These are phyloP conservation scores for Solanum microdontum DNA, from an alignment of 257 asterid genomes.

Conservation along the genomic window DNA sequence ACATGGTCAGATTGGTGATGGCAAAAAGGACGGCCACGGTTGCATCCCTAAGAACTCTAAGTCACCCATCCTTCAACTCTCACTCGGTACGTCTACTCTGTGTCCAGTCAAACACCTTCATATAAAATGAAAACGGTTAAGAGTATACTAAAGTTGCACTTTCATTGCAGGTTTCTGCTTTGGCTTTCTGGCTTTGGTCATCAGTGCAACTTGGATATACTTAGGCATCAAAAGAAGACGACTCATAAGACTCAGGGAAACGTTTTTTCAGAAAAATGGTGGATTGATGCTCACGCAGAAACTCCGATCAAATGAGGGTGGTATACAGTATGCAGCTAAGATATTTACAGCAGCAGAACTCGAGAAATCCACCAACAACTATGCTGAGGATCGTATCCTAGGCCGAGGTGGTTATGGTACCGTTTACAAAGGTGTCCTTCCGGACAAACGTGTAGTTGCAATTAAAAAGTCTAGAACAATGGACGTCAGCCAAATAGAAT, in stretches of 20 bases:
- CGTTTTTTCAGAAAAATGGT: neutral
- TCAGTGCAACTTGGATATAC: neutral
- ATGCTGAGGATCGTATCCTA: neutral
- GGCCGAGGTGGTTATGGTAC: neutral
- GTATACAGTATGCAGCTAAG: neutral
- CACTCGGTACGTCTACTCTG: neutral
- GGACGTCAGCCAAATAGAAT: neutral
- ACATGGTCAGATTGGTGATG: neutral
- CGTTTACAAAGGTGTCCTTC: neutral
- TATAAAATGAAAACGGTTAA: neutral
- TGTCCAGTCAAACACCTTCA: neutral
- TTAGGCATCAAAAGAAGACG: neutral
- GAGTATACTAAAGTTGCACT: neutral
- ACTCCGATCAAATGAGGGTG: neutral
- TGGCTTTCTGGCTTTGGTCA: neutral
- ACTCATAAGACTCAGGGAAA: neutral
- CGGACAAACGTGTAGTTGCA: neutral
- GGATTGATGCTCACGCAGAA: neutral
- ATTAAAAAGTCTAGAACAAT: neutral
- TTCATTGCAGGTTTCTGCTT: neutral
- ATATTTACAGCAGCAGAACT: neutral
- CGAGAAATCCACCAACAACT: neutral
- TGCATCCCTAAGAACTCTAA: neutral
- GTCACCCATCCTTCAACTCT: neutral
- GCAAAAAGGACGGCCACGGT: neutral